Evolutionary conservation across 805 yeast species (phyloP).

Genomic region (Tetrapisispora pingtungensis): DNA sequence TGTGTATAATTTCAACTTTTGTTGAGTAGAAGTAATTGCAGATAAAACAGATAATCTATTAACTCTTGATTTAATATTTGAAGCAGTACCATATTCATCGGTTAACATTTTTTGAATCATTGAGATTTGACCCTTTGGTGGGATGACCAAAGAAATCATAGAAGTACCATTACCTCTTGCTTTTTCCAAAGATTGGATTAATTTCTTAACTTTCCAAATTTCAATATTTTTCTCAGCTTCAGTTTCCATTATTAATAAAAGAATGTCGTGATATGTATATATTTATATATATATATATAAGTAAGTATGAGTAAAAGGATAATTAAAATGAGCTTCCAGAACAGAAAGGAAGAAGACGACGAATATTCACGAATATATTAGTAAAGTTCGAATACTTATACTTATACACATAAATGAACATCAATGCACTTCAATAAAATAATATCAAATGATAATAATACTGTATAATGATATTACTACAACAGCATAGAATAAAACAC

Average conservation of each 20-base stretch:
- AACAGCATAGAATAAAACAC: no score
- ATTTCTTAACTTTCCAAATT: slow-evolving; percentile 97
- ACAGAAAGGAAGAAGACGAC: no score
- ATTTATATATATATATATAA: no score
- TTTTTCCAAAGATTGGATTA: slow-evolving; percentile 73
- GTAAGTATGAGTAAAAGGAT: no score
- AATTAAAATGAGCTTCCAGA: no score
- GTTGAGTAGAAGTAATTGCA: slow-evolving; percentile 97
- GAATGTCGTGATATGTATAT: background rate
- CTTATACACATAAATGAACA: no score
- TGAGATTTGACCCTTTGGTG: slow-evolving; percentile 91
- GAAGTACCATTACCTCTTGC: slow-evolving; percentile 99
- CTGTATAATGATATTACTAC: no score
- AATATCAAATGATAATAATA: no score
- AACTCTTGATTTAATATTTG: slow-evolving; percentile 95
- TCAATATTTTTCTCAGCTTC: slow-evolving; percentile 95
- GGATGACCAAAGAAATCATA: slow-evolving; percentile 92
- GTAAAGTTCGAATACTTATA: no score
- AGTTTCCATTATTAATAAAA: slow-evolving; percentile 31
- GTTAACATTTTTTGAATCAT: slow-evolving; percentile 83
- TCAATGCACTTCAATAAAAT: no score
- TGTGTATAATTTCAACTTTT: slow-evolving; percentile 81
- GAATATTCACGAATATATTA: no score
- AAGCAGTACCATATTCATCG: slow-evolving; percentile 98
- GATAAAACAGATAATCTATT: slow-evolving; percentile 90